Evolutionary conservation across 2,329 filamentous ascomycete genomes (phyloP), one percentile per base, ranked within the genome.

Genomic region (Colletotrichum sidae): DNA sequence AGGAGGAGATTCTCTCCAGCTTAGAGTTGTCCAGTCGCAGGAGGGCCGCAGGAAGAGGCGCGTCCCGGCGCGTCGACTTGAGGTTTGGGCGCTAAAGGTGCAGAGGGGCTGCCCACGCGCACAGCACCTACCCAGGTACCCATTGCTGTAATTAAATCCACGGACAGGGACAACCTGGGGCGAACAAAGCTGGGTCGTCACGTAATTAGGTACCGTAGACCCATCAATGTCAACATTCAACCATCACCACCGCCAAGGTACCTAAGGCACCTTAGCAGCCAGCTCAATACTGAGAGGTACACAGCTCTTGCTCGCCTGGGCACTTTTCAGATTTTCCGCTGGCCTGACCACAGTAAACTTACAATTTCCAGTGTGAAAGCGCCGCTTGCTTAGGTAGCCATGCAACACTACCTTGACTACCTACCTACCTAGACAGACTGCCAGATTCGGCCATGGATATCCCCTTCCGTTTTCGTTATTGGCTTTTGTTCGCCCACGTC

Each of bases 401-500:
- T 49, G 46, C 46, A 34, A 8, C 46, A 34, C 7, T 10, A n/a
- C 15, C 15, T 15, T 15, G 15, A 15, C 15, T 15, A 15, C 25
- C 17, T 17, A 17, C 17, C 17, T 17, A 17, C 17, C 17, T 9
- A 35, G 37, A 46, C 49, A 59, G 38, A 55, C 50, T 55, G 7
- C 15, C 12, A 7, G 7, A 34, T 11, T 39, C 33, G 41, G 13
- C 60, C 60, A 65, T 64, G 50, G 13, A 39, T 13, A 38, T 15
- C 17, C 13, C 44, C 1, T 47, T 50, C 38, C 38, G 44, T 41
- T 13, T 12, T 15, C 11, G 15, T 50, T 7, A 67, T 65, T 67
- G 64, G 64, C 38, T 67, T 49, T 33, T 25, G 35, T 17, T 45
- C 38, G 64, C 50, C 64, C 64, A 67, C 64, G 64, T 67, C 50